Evolutionary conservation across 2,329 filamentous ascomycete species (phyloP).

Genomic region (Teratosphaeria pseudoeucalypti): DNA sequence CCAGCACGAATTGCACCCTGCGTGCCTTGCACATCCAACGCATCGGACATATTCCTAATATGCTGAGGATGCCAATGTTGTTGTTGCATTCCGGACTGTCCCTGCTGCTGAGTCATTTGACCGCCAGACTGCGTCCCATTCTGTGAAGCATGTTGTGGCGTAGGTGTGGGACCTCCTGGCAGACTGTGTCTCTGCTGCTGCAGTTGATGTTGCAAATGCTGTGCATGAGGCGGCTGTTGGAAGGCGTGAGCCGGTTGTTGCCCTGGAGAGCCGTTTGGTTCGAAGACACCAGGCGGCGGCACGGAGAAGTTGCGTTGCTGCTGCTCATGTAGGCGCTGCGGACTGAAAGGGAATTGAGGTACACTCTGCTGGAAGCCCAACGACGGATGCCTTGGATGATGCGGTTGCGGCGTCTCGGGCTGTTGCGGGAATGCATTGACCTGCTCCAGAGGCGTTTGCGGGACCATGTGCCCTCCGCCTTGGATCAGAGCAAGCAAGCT

Average conservation of each 20-base stretch:
- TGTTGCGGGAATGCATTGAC: constrained; percentile 36
- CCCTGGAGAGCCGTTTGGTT: background rate
- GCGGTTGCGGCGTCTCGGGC: constrained; percentile 47
- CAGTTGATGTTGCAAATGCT: background rate
- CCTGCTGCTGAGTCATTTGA: background rate
- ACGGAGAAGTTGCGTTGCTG: constrained; percentile 13
- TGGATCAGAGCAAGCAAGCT: constrained; percentile 48
- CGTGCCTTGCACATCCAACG: constrained; percentile 21
- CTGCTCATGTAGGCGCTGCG: constrained; percentile 28
- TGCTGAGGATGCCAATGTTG: background rate
- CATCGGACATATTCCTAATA: background rate
- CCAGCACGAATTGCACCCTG: constrained; percentile 28
- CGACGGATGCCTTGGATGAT: constrained; percentile 35
- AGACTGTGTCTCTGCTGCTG: constrained; percentile 17
- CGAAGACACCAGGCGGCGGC: constrained; percentile 6
- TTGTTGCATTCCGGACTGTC: background rate
- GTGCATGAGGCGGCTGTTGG: constrained; percentile 7
- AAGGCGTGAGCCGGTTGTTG: constrained; percentile 11
- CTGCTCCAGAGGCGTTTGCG: constrained; percentile 43
- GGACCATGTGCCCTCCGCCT: constrained; percentile 24
- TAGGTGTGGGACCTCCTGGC: constrained; percentile 1
- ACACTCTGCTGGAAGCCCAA: constrained; percentile 38
- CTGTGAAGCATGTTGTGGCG: background rate
- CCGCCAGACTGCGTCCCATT: background rate
- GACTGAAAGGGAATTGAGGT: constrained; percentile 38